Percentiles rank a stretch among this genome's conserved stretches.
phyloP scores from a whole-genome alignment of 495 filamentous ascomycete species.

The Pseudomonodictys pantanalensis region DNA sequence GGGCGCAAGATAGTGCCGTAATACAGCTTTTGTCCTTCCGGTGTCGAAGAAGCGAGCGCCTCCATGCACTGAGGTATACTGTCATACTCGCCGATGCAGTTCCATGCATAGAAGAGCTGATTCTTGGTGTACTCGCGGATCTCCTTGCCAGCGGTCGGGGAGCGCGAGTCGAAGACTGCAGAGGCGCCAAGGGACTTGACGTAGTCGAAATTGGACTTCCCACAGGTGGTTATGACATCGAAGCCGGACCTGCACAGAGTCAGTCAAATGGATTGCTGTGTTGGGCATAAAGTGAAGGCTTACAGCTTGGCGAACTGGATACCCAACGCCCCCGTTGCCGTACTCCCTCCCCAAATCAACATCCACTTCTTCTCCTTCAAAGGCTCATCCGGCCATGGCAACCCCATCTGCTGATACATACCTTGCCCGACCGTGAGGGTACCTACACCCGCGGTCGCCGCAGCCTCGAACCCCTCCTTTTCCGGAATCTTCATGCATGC shows the following conservation, averaged over 20 bases:
- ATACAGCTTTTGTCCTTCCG: constrained; percentile 6
- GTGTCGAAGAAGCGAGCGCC: constrained; percentile 5
- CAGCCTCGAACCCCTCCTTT: constrained; percentile 52
- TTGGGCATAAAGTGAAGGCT: neutral
- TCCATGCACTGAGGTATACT: constrained; percentile 32
- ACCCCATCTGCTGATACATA: constrained; percentile 45
- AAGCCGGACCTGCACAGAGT: constrained; percentile 39
- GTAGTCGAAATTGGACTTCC: constrained; percentile 53
- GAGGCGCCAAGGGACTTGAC: constrained; percentile 52
- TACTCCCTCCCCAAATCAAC: constrained; percentile 52
- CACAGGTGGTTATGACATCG: constrained; percentile 55
- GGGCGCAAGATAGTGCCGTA: constrained; percentile 26
- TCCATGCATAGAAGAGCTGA: constrained; percentile 37
- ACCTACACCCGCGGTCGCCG: constrained; percentile 54
- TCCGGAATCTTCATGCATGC: constrained; percentile 54
- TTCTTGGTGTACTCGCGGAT: constrained; percentile 41
- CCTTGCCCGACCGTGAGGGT: constrained; percentile 50
- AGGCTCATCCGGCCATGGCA: constrained; percentile 38
- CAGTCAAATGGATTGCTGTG: neutral
- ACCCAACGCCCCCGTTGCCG: constrained; percentile 51
- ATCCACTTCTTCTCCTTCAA: constrained; percentile 33
- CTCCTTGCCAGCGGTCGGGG: constrained; percentile 42
- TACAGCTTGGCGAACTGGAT: constrained; percentile 54
- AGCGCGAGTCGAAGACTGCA: constrained; percentile 54
- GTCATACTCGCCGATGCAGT: constrained; percentile 35